A percentile compares a stretch with the other conserved stretches of the same genome.
phyloP scores from a whole-genome alignment of 2,329 filamentous ascomycete genomes.

The Colletotrichum agaves region DNA sequence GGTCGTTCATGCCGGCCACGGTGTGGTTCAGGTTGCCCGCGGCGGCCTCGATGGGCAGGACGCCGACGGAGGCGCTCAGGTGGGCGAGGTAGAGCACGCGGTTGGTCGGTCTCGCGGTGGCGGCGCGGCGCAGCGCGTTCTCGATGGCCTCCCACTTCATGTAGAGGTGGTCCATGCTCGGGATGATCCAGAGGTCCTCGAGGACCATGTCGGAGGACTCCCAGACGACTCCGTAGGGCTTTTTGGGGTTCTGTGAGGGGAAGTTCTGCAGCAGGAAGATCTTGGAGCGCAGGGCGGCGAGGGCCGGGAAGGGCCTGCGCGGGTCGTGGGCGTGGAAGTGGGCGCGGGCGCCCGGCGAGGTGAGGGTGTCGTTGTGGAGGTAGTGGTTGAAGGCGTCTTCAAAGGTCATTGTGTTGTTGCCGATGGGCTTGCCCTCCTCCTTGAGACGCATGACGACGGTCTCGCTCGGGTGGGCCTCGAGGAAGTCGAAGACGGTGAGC shows the following conservation, averaged over 20 bases:
- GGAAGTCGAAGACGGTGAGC: slow-evolving; percentile 56
- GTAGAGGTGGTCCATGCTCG: slow-evolving; percentile 54
- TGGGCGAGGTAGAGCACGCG: slow-evolving; percentile 56
- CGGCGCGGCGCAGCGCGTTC: slow-evolving; percentile 52
- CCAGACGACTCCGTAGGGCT: slow-evolving; percentile 57
- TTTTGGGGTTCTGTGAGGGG: slow-evolving; percentile 39
- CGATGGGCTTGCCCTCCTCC: slow-evolving; percentile 55
- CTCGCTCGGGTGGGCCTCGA: slow-evolving; percentile 57
- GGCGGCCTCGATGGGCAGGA: slow-evolving; percentile 61
- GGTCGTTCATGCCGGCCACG: slow-evolving; percentile 61
- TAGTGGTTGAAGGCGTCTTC: slow-evolving; percentile 57
- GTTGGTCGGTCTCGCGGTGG: slow-evolving; percentile 46
- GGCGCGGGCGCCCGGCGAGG: slow-evolving; percentile 47
- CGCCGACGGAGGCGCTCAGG: slow-evolving; percentile 59
- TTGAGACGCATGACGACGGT: slow-evolving; percentile 62
- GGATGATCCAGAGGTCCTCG: slow-evolving; percentile 60
- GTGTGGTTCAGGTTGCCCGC: slow-evolving; percentile 56
- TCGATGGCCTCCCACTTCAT: slow-evolving; percentile 59
- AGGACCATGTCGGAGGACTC: slow-evolving; percentile 55
- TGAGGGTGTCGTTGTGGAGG: slow-evolving; percentile 48
- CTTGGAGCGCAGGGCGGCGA: slow-evolving; percentile 57
- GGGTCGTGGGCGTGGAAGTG: slow-evolving; percentile 51
- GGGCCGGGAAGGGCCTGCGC: slow-evolving; percentile 51
- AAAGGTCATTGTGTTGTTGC: slow-evolving; percentile 53
- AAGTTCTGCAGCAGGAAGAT: slow-evolving; percentile 62